Base-by-base conservation (phyloP, 208 protist genomes). In the Trypanosoma theileri region DNA sequence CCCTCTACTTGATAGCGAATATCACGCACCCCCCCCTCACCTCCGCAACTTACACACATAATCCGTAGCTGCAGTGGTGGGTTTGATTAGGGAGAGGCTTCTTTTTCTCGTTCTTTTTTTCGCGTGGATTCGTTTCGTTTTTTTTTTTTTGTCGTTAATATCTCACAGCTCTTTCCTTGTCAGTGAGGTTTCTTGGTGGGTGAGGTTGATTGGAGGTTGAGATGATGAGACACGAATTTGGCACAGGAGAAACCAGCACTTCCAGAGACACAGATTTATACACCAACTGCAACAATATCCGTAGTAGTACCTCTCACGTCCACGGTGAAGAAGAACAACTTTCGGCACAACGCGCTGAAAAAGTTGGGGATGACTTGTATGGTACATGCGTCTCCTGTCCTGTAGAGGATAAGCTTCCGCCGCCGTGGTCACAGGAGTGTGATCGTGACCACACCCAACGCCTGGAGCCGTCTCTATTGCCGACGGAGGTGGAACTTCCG, bases 61-160 rank as follows among this genome's bases (percentile, higher is more conserved):
- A 35, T 35, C 28, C 28, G 28, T 35, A 35, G 28, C 28, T 35
- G 28, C 28, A 8, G 28, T 35, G 28, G 28, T 35, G 28, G 28
- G 28, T 35, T 35, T 35, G 28, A 6, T 6, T 35, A 6, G 6
- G 28, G 28, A 35, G 28, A 35, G 6, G 28, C 28, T 35, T 35
- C 1, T 35, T 35, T 35, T 35, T 35, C 28, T 35, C 28, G 28
- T 35, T 35, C 6, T 35, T 35, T 35, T 35, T 35, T 35, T 35
- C 28, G 28, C 28, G 28, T 35, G 28, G 28, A 35, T 6, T 35
- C 28, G 28, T 35, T 35, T 35, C 57, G 14, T 1, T 26, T 51
- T 62, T 62, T 51, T 48, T 62, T 62, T 51, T 40, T 13, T 57
- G 28, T n/a, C n/a, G n/a, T n/a, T n/a, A n/a, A n/a, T n/a, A n/a